These are phyloP conservation scores for Cytospora piceae DNA, from an alignment of 2,329 filamentous ascomycete species.

Conservation along the genomic window DNA sequence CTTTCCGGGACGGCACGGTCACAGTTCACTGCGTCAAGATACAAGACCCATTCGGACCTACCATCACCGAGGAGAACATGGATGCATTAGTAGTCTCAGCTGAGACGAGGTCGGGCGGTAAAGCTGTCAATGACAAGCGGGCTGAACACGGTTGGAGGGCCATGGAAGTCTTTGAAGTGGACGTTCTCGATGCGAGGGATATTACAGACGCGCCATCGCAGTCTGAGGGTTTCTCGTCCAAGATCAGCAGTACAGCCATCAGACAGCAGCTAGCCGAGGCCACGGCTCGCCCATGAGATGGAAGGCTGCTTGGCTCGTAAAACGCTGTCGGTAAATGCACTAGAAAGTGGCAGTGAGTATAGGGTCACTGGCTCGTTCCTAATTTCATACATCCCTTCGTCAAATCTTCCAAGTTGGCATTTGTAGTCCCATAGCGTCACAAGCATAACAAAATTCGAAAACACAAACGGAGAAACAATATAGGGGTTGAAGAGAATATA, in stretches of 20 bases:
- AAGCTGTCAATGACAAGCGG: conserved; percentile 84
- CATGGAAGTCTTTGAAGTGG: conserved; percentile 84
- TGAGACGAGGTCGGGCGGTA: conserved; percentile 83
- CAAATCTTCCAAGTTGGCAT: not conserved
- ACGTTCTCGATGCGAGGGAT: conserved; percentile 76
- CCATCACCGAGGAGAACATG: conserved; percentile 78
- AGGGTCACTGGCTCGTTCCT: not conserved
- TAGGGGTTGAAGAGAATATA: no score
- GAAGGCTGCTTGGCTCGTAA: conserved; percentile 1
- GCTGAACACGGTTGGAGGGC: conserved; percentile 73
- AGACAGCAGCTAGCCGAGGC: conserved; percentile 53
- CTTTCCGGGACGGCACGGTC: conserved; percentile 63
- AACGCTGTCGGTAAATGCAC: conserved; percentile 10
- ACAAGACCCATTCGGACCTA: conserved; percentile 86
- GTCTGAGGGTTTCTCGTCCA: conserved; percentile 70
- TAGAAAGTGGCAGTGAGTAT: conserved; percentile 14
- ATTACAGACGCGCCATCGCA: conserved; percentile 48
- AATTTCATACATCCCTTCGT: not conserved
- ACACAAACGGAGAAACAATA: not conserved
- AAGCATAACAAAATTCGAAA: not conserved
- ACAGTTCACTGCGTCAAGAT: conserved; percentile 81
- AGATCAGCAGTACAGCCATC: conserved; percentile 92
- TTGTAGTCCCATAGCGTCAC: not conserved
- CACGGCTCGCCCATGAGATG: conserved; percentile 14
- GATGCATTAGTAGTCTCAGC: conserved; percentile 83